These are phyloP conservation scores for Saccharomyces eubayanus DNA, from an alignment of 805 yeast species.

Conservation along the genomic window DNA sequence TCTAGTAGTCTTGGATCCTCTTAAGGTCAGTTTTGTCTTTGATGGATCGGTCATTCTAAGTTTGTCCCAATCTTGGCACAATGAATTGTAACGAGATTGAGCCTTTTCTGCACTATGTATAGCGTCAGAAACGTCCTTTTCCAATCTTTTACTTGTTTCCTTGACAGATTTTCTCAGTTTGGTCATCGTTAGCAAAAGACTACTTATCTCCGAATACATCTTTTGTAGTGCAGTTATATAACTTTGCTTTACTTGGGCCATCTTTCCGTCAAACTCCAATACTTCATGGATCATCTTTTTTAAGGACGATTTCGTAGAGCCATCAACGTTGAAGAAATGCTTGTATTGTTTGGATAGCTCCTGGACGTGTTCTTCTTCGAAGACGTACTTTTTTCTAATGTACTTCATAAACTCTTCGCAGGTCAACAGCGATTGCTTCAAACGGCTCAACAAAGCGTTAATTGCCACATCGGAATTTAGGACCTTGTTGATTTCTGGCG, in stretches of 20 bases:
- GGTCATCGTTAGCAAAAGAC: conserved; percentile 61
- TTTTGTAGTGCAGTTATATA: conserved; percentile 71
- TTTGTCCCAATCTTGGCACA: conserved; percentile 82
- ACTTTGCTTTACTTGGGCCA: conserved; percentile 61
- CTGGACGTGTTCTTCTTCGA: conserved; percentile 70
- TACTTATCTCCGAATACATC: conserved; percentile 76
- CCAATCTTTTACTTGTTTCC: conserved; percentile 74
- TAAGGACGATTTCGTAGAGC: conserved; percentile 39
- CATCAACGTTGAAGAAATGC: conserved; percentile 31
- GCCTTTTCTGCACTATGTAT: conserved; percentile 85
- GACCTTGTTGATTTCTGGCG: conserved; percentile 43
- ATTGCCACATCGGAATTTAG: conserved; percentile 68
- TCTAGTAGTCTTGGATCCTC: conserved; percentile 66
- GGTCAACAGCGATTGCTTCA: conserved; percentile 72
- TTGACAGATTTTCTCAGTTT: conserved; percentile 68
- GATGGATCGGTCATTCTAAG: conserved; percentile 74
- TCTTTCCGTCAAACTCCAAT: conserved; percentile 68
- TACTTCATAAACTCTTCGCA: conserved; percentile 81
- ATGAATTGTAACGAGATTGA: conserved; percentile 60
- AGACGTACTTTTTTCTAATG: conserved; percentile 64
- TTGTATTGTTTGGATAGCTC: conserved; percentile 66
- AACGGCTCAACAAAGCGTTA: conserved; percentile 58
- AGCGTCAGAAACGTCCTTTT: conserved; percentile 77
- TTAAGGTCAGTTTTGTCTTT: conserved; percentile 73
- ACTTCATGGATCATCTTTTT: conserved; percentile 57